Base-by-base conservation (phyloP, 2,329 filamentous ascomycete species). In the Acephala macrosclerotiorum region DNA sequence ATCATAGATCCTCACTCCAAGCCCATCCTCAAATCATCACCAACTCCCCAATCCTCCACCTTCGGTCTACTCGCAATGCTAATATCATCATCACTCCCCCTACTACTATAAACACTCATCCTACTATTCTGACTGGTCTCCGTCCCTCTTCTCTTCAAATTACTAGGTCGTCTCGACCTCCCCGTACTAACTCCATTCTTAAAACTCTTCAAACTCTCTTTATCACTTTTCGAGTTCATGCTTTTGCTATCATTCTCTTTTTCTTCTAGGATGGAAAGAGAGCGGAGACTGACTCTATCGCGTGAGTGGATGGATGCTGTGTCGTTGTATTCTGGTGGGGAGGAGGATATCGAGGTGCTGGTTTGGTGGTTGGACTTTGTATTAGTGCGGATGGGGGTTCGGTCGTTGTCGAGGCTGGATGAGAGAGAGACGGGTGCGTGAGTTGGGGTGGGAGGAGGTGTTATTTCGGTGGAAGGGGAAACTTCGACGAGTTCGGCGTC, bases 401-500 rank as follows among this genome's bases (percentile, higher is more conserved):
- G 22, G 14, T 29, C 25, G 7, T 9, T 2, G 29, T 36, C 35
- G 6, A 20, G 18, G 22, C 45, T 49, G 45, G 18, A 18, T 36
- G 69, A 74, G 49, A 64, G 66, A 53, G 45, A 74, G 74, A 33
- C 12, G 18, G 29, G 2, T 20, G 55, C 63, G 7, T 64, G 66
- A 77, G 67, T 77, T 77, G 47, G 81, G 78, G 51, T 81, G 74
- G 51, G 81, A 79, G 33, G 79, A 75, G 58, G 81, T 79, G 35
- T 81, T 76, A 67, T 83, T 81, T 59, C 81, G 74, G 66, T 80
- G 77, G 22, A 81, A 75, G 47, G 79, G 76, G 73, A 71, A 8
- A 90, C 81, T 75, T 99, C 96, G 38, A 97, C 93, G 3, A 99
- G 86, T 80, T 99, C 96, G 11, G 96, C 96, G 76, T 98, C 96